Conservation (phyloP, 148 eudicot species). For the Heliamphora exappendiculata region DNA sequence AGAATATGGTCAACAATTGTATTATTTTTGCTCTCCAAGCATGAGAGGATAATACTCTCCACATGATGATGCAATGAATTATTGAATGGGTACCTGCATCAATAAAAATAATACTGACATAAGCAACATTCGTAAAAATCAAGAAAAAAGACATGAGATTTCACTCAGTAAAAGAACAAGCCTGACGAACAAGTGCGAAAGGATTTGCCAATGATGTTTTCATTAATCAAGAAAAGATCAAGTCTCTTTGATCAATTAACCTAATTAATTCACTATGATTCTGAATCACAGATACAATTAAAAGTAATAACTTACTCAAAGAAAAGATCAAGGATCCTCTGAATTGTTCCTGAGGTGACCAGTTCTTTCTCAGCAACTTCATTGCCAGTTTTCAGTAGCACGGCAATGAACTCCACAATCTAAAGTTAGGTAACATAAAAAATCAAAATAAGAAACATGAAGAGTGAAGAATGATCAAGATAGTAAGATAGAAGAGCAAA, state of each 20-base stretch:
- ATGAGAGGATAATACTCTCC: constrained; percentile 80
- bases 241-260: background rate
- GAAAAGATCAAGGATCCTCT: constrained; percentile 68
- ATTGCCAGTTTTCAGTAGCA: constrained; percentile 75
- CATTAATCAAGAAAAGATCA: constrained; percentile 2
- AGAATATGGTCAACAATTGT: constrained; percentile 60
- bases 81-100: constrained; percentile 85
- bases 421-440: constrained; percentile 18
- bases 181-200: too few species aligned
- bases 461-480: background rate
- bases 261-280: background rate
- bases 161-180: background rate
- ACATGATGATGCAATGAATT: constrained; percentile 92
- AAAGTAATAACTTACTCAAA: constrained; percentile 64
- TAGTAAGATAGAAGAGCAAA: background rate
- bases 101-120: constrained; percentile 1
- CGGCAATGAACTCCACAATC: constrained; percentile 95
- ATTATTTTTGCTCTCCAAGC: constrained; percentile 69
- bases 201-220: too few species aligned
- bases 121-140: background rate
- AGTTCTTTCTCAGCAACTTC: constrained; percentile 79
- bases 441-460: background rate
- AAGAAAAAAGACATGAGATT: background rate
- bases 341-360: constrained; percentile 81
- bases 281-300: background rate